phyloP scores from a whole-genome alignment of 2,329 filamentous ascomycete genomes.

The Teratosphaeriaceae sp. region DNA sequence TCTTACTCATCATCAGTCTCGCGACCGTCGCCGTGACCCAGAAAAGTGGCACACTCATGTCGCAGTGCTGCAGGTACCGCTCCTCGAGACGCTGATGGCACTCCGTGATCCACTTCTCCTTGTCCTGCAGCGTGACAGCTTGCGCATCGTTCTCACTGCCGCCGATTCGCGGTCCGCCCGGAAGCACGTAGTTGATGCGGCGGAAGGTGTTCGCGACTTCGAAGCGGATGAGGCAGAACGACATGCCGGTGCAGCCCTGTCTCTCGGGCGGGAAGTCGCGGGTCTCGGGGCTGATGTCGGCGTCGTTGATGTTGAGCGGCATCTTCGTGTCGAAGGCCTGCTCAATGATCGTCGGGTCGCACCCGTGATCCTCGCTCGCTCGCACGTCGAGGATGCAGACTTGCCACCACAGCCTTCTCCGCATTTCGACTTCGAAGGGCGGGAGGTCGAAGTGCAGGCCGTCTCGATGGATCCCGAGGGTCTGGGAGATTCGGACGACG shows the following conservation, averaged over 20 bases:
- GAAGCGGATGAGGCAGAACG: conserved; percentile 48
- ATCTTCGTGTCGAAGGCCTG: conserved; percentile 55
- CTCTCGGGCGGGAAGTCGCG: conserved; percentile 42
- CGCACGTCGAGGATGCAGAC: conserved; percentile 53
- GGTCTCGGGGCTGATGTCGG: conserved; percentile 45
- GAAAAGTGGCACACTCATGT: conserved; percentile 53
- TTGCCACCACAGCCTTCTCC: conserved; percentile 55
- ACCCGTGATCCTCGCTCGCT: conserved; percentile 57
- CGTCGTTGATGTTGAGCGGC: conserved; percentile 52
- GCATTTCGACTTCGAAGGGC: conserved; percentile 56
- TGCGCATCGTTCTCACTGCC: conserved; percentile 25
- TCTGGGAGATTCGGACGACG: conserved; percentile 52
- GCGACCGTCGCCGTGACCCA: conserved; percentile 64
- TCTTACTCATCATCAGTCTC: conserved; percentile 67
- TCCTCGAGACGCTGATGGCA: conserved; percentile 43
- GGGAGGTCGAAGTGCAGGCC: conserved; percentile 48
- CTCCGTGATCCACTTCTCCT: conserved; percentile 45
- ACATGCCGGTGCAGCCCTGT: conserved; percentile 52
- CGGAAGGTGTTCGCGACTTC: conserved; percentile 45
- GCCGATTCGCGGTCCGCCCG: conserved; percentile 34
- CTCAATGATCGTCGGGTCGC: conserved; percentile 53
- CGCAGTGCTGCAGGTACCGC: conserved; percentile 45
- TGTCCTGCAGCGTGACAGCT: conserved; percentile 38
- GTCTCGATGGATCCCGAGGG: conserved; percentile 55
- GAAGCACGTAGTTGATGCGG: conserved; percentile 40